Evolutionary conservation across 192 early-diverging fungal species (phyloP).

Genomic region (Diversispora eburnea): DNA sequence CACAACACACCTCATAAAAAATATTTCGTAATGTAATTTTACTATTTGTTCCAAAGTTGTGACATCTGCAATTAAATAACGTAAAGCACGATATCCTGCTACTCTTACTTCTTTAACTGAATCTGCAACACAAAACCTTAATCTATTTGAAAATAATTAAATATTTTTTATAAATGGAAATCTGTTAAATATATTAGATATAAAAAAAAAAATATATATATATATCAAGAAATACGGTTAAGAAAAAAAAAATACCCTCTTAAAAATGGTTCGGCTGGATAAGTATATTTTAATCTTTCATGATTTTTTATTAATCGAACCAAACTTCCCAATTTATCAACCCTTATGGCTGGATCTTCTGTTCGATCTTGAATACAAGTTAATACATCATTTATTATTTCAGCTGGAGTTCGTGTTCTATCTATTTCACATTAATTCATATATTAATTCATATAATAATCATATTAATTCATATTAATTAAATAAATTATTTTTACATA

Average conservation of each 20-base stretch:
- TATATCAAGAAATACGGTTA: neutral
- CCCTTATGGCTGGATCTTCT: constrained; percentile 8
- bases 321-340: constrained; percentile 24
- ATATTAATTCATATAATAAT: neutral
- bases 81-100: constrained; percentile 27
- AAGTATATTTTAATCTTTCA: constrained; percentile 29
- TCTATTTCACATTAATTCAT: constrained; percentile 3
- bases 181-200: neutral
- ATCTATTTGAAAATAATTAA: neutral
- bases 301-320: constrained; percentile 30
- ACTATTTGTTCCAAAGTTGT: constrained; percentile 15
- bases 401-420: constrained; percentile 21
- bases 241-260: constrained; percentile 1
- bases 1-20: constrained; percentile 66
- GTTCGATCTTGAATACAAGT: constrained; percentile 17
- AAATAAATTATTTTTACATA: no score
- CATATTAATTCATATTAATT: neutral
- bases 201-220: neutral
- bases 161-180: neutral
- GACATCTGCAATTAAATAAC: constrained; percentile 24
- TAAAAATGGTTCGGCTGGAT: constrained; percentile 23
- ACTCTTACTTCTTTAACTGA: constrained; percentile 28
- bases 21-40: constrained; percentile 51
- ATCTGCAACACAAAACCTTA: constrained; percentile 29
- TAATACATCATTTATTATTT: constrained; percentile 29